Evolutionary conservation across 768 basidiomycete species (phyloP).

Genomic region (Lentinula edodes): DNA sequence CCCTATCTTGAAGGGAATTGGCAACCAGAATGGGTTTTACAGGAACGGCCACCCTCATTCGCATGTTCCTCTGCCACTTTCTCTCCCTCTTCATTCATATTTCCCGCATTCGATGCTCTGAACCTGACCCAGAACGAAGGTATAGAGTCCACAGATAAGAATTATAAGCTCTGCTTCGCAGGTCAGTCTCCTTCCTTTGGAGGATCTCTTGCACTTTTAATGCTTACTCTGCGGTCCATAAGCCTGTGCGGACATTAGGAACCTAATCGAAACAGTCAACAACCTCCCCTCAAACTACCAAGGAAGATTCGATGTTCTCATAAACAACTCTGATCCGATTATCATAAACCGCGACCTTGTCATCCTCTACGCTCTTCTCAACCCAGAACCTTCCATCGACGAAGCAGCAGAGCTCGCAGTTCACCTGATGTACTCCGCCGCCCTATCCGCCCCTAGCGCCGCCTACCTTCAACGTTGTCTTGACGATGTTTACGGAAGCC

Average conservation of each 20-base stretch:
- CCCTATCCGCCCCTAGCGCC: slow-evolving; percentile 26
- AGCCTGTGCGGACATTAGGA: slow-evolving; percentile 31
- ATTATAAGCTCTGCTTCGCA: slow-evolving; percentile 30
- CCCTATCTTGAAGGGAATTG: slow-evolving; percentile 19
- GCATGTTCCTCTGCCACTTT: slow-evolving; percentile 7
- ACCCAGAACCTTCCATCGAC: slow-evolving; percentile 31
- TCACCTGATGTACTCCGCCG: slow-evolving; percentile 38
- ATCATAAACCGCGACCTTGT: slow-evolving; percentile 35
- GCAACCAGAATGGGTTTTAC: slow-evolving; percentile 24
- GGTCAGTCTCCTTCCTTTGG: slow-evolving; percentile 14
- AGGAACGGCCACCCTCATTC: slow-evolving; percentile 20
- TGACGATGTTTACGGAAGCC: slow-evolving; percentile 28
- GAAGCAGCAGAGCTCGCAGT: slow-evolving; percentile 35
- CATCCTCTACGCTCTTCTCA: slow-evolving; percentile 31
- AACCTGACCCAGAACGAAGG: slow-evolving; percentile 26
- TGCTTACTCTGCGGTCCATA: not conserved
- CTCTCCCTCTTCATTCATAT: slow-evolving; percentile 18
- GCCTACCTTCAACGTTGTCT: slow-evolving; percentile 30
- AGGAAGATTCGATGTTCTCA: slow-evolving; percentile 31
- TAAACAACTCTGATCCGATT: slow-evolving; percentile 33
- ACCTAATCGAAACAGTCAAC: slow-evolving; percentile 31
- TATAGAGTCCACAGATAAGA: slow-evolving; percentile 10
- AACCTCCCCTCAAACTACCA: slow-evolving; percentile 27
- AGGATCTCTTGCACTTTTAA: not conserved
- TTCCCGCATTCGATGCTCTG: slow-evolving; percentile 28